phyloP scores from a whole-genome alignment of 2,329 filamentous ascomycete genomes.

The Ophiostoma quercus region DNA sequence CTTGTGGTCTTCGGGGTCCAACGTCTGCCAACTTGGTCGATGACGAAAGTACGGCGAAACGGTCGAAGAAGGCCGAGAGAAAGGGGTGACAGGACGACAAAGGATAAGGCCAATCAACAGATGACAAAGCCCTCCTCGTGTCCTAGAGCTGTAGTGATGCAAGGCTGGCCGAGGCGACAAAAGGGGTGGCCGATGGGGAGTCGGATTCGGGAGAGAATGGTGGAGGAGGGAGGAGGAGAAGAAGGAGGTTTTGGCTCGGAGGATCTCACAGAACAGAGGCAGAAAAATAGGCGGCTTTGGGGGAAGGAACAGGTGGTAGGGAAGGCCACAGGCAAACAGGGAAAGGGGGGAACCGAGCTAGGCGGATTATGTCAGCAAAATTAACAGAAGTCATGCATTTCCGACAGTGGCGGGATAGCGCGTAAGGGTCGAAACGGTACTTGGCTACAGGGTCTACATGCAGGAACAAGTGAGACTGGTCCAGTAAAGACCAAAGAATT shows the following conservation, averaged over 20 bases:
- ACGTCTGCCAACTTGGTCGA: neutral
- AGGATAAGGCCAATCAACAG: neutral
- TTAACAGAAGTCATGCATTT: neutral
- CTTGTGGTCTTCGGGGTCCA: neutral
- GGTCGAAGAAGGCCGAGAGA: neutral
- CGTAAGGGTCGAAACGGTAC: neutral
- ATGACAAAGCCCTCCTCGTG: slow-evolving; percentile 1
- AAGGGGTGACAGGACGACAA: neutral
- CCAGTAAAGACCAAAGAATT: neutral
- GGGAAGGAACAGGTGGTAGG: neutral
- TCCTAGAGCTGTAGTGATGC: neutral
- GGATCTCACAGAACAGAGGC: neutral
- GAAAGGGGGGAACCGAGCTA: neutral
- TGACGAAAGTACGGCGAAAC: neutral
- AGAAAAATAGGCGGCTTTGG: neutral
- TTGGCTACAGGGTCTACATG: slow-evolving; percentile 1
- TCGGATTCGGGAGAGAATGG: neutral
- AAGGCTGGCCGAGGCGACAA: slow-evolving; percentile 11
- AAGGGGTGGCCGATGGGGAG: slow-evolving; percentile 10
- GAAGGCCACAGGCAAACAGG: neutral
- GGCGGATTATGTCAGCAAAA: neutral
- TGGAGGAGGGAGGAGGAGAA: neutral
- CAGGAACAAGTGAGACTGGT: slow-evolving; percentile 3
- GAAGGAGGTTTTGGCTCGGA: neutral
- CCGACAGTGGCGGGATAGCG: neutral